Conservation (phyloP, 2,329 filamentous ascomycete genomes). For the Monosporascus sp. region DNA sequence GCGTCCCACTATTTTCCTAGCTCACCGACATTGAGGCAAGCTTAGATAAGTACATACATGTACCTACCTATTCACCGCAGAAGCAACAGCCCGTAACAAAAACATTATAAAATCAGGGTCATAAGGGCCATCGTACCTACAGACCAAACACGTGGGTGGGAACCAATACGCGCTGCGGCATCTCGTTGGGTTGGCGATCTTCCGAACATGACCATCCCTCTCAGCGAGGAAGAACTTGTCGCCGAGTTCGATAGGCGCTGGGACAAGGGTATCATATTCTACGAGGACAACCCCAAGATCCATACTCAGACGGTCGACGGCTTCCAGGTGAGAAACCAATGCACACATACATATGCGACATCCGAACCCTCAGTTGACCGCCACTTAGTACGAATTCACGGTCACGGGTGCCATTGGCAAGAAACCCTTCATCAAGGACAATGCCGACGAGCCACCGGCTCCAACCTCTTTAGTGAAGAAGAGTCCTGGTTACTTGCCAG, state of each 20-base stretch:
- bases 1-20: too few relatives aligned
- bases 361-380: too few relatives aligned
- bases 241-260: constrained; percentile 17
- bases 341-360: background rate
- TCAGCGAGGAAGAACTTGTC: constrained; percentile 12
- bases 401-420: constrained; percentile 5
- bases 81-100: too few relatives aligned
- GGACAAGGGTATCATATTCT: constrained; percentile 15
- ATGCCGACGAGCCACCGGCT: constrained; percentile 4
- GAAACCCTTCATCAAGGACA: constrained; percentile 14
- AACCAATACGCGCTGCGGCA: background rate
- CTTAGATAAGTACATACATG: too few relatives aligned
- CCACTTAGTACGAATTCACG: constrained; percentile 11
- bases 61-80: too few relatives aligned
- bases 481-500: constrained; percentile 16
- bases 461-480: background rate
- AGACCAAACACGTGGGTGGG: background rate
- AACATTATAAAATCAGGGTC: too few relatives aligned
- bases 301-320: constrained; percentile 1
- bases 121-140: background rate
- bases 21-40: too few relatives aligned
- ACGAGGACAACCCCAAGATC: constrained; percentile 11
- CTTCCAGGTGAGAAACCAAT: constrained; percentile 4
- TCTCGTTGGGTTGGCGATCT: background rate
- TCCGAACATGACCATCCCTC: constrained; percentile 1